phyloP scores from a whole-genome alignment of 345 rosid genomes.

The Citrus sp. region DNA sequence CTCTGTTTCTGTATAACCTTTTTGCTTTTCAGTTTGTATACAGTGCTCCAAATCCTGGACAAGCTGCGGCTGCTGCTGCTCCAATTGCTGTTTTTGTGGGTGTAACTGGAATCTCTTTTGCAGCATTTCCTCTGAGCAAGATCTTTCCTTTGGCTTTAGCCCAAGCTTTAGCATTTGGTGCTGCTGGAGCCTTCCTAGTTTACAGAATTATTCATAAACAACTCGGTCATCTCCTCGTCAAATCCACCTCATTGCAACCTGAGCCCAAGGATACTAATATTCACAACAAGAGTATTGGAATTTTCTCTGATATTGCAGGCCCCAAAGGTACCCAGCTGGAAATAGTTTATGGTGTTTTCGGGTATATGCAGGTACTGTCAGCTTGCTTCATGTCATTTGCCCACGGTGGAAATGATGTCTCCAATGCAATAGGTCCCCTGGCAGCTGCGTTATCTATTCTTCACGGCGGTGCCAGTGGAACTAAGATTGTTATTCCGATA shows the following conservation, averaged over 20 bases:
- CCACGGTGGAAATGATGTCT: conserved; percentile 93
- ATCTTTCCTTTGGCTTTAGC: conserved; percentile 47
- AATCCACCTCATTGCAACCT: conserved; percentile 35
- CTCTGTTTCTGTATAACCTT: conserved; percentile 5
- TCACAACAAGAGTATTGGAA: conserved; percentile 50
- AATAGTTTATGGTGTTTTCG: conserved; percentile 86
- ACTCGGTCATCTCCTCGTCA: conserved; percentile 80
- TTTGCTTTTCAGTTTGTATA: conserved; percentile 69
- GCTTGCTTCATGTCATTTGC: conserved; percentile 99
- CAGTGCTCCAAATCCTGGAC: conserved; percentile 96
- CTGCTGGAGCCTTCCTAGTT: conserved; percentile 74
- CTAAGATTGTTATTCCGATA: conserved; percentile 64
- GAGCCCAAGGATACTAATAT: conserved; percentile 32
- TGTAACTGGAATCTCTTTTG: conserved; percentile 79
- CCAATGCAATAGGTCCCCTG: conserved; percentile 93
- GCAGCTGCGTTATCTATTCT: conserved; percentile 88
- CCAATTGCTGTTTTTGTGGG: conserved; percentile 77
- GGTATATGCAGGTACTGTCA: conserved; percentile 92
- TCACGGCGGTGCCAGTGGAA: conserved; percentile 59
- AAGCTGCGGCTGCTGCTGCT: conserved; percentile 86
- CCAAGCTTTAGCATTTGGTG: conserved; percentile 81
- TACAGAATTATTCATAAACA: conserved; percentile 59
- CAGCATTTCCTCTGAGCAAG: conserved; percentile 84
- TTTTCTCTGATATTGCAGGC: conserved; percentile 89
- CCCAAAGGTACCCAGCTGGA: conserved; percentile 88